Base-by-base conservation (phyloP, 2,329 filamentous ascomycete species). In the Acrocalymma vagum region DNA sequence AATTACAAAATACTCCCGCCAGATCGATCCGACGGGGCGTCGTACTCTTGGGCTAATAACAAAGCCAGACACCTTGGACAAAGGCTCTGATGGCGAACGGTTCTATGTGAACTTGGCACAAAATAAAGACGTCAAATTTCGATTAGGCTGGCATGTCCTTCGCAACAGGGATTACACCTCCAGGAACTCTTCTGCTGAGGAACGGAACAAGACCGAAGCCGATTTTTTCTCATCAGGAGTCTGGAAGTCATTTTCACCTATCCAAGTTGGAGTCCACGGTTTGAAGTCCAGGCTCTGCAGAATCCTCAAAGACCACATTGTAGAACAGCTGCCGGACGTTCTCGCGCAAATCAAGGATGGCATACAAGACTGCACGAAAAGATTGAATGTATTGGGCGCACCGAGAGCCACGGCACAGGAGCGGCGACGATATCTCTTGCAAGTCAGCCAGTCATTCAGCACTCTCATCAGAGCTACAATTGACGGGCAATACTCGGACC, bases 21-120 rank as follows among this genome's bases (percentile, higher is more conserved):
- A 67, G 21, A 73, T 80, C 22, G 79, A 83, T 51, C 71, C 67
- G 1, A 48, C 65, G 0, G 68, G 71, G 2, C 45, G 60, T 1
- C 74, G 81, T 2, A 84, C 80, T 0, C 62, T 84, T 0, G 78
- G 80, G 0, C 69, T 84, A 31, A 75, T 84, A 29, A 84, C 80
- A 0, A 83, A 83, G 49, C 77, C 78, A 0, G 80, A 83, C 44
- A 60, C 68, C 0, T 56, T 78, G 0, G 53, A 57, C 1, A 15
- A 62, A 0, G 72, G 67, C 0, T 75, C 72, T 0, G 60, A 67
- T 1, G 70, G 66, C 3, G 75, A 81, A 42, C 46, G 39, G 0
- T 63, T 57, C 1, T 78, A 72, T 20, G 35, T 73, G 5, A 42
- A 62, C 2, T 40, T 73, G 2, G 67, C 68, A 1, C 47, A 62